Conservation (phyloP, 805 yeast species). For the Wickerhamomyces mucosus region DNA sequence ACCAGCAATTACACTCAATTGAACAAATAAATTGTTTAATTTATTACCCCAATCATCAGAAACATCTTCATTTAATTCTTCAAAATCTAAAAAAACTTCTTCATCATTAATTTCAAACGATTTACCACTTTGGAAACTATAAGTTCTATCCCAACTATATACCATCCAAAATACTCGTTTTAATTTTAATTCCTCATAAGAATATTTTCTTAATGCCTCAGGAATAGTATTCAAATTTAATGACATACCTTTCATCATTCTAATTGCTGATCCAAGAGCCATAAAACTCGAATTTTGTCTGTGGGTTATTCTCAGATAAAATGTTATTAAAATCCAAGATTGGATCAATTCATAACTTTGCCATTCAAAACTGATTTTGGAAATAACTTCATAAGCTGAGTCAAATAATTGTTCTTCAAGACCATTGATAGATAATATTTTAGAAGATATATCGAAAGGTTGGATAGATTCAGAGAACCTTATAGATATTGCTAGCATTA, state of each 20-base stretch:
- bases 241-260: constrained; percentile 36
- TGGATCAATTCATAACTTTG: constrained; percentile 42
- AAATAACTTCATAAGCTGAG: constrained; percentile 28
- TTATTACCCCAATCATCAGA: constrained; percentile 32
- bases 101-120: constrained; percentile 26
- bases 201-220: constrained; percentile 10
- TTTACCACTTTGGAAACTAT: constrained; percentile 45
- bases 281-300: constrained; percentile 35
- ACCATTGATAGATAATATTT: constrained; percentile 6
- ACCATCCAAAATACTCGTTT: constrained; percentile 46
- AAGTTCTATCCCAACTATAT: constrained; percentile 42
- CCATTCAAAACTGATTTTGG: constrained; percentile 38
- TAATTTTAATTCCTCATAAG: constrained; percentile 35
- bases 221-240: constrained; percentile 25
- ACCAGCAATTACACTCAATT: constrained; percentile 31
- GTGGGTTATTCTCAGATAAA: constrained; percentile 33
- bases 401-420: constrained; percentile 35
- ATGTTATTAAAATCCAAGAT: constrained; percentile 36
- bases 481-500: constrained; percentile 40
- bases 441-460: constrained; percentile 11
- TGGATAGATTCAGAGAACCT: constrained; percentile 36
- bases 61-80: constrained; percentile 16
- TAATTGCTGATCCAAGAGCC: constrained; percentile 32
- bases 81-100: constrained; percentile 25
- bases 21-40: constrained; percentile 37